Evolutionary conservation across 768 basidiomycete species (phyloP), one percentile per base, ranked within the genome.

Genomic region (Leccinum variicolor): DNA sequence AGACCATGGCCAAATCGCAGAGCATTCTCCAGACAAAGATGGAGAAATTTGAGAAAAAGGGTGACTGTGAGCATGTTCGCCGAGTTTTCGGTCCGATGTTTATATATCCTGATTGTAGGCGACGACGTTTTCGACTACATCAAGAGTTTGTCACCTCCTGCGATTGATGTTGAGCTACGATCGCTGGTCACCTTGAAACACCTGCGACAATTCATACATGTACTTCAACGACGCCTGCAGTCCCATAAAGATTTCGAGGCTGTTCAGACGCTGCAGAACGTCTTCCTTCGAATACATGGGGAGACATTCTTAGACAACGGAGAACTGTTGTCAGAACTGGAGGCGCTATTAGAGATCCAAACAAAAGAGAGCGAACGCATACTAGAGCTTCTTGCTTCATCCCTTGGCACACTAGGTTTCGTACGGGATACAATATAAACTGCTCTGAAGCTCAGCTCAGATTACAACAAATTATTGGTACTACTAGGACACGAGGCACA

Each of bases 201-300:
- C 54, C 78, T 95, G 21, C 74, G 71, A 1, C 69, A 78, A 19
- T 98, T 98, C 76, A 74, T 97, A 48, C 75, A 79, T 57, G 89
- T 93, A 0, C 77, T 98, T 25, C 82, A 79, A 11, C 82, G 75
- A 54, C 86, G 96, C 4, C 78, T 98, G 26, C 74, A 71, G 33
- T 90, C 90, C 7, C 91, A 86, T 62, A 83, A 84, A 50, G 97
- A 99, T 74, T 98, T 97, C 66, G 97, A 99, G 72, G 94, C 93
- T 13, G 90, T 96, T 4, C 94, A 98, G 71, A 83, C 94, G 1
- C 79, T 95, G 67, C 80, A 94, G 64, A 86, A 79, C 61, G 88
- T 96, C 2, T 93, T 97, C 71, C 74, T 98, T 43, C 84, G 84
- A 17, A 79, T 90, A 52, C 95, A 98, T 68, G 88, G 87, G 4